These are phyloP conservation scores for Erodium trifolium DNA, from an alignment of 441 rosid genomes.

Conservation along the genomic window DNA sequence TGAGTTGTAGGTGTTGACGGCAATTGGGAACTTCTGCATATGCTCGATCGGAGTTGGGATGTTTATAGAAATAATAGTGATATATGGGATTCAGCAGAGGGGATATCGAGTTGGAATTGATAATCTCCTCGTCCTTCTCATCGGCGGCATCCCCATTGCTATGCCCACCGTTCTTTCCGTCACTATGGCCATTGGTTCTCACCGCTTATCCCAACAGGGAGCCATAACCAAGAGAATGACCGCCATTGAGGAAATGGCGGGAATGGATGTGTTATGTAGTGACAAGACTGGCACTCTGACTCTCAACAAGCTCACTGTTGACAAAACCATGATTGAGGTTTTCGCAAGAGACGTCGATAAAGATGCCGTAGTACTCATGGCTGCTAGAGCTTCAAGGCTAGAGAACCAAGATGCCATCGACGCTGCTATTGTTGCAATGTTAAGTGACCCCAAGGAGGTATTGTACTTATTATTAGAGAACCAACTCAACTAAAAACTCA, in stretches of 20 bases:
- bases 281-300: no score
- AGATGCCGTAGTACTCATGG: not conserved
- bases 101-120: conserved; percentile 79
- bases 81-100: conserved; percentile 76
- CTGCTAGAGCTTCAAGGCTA: not conserved
- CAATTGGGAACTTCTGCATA: conserved; percentile 94
- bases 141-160: conserved; percentile 96
- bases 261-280: no score
- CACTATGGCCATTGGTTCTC: conserved; percentile 95
- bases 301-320: conserved; percentile 15
- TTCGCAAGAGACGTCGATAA: not conserved
- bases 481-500: no score
- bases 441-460: not conserved
- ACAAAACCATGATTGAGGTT: conserved; percentile 71
- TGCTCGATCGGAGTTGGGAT: conserved; percentile 85
- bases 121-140: conserved; percentile 82
- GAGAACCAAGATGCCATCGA: not conserved
- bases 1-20: conserved; percentile 65
- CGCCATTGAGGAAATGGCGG: conserved; percentile 71
- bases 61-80: conserved; percentile 64
- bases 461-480: no score
- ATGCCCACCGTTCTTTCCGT: conserved; percentile 96
- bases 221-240: conserved; percentile 98
- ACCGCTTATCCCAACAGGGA: conserved; percentile 82
- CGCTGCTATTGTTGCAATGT: not conserved